phyloP scores from a whole-genome alignment of 202 grass and related monocot species.

The Hordeum pubiflorum region DNA sequence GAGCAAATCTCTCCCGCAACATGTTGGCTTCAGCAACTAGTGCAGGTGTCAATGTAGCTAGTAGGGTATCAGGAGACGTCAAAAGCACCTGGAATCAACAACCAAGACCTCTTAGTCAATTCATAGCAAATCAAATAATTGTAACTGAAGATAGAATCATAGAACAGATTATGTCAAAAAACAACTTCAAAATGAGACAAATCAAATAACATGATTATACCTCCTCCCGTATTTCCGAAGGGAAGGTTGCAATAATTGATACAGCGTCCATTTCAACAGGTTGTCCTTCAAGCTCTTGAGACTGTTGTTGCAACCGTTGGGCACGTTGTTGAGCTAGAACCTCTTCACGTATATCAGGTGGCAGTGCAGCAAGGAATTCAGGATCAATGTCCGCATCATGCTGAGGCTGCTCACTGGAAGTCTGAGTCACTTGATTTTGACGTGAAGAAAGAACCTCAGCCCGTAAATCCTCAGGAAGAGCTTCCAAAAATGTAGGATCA shows the following conservation, averaged over 20 bases:
- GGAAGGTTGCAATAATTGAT: slow-evolving; percentile 97
- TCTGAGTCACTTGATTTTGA: slow-evolving; percentile 81
- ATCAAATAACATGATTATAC: slow-evolving; percentile 33
- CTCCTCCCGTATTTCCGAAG: slow-evolving; percentile 96
- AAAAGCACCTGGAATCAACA: slow-evolving; percentile 70
- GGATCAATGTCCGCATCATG: slow-evolving; percentile 94
- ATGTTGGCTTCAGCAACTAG: slow-evolving; percentile 98
- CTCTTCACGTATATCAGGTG: slow-evolving; percentile 92
- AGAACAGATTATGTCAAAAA: neutral
- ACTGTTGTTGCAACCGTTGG: slow-evolving; percentile 77
- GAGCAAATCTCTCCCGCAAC: slow-evolving; percentile 96
- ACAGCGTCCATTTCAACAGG: slow-evolving; percentile 98
- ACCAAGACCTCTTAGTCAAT: neutral
- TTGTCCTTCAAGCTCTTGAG: slow-evolving; percentile 92
- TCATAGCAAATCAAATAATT: neutral
- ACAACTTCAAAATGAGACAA: slow-evolving; percentile 6
- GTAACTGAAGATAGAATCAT: neutral
- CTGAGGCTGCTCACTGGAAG: slow-evolving; percentile 69
- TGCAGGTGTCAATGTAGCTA: slow-evolving; percentile 87
- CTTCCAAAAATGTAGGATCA: slow-evolving; percentile 98
- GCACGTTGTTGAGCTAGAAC: slow-evolving; percentile 89
- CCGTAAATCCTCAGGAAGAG: slow-evolving; percentile 90
- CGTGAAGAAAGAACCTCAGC: slow-evolving; percentile 94
- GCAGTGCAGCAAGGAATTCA: slow-evolving; percentile 98
- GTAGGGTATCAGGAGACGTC: slow-evolving; percentile 96